A percentile compares a stretch with the other conserved stretches of the same genome.
These are phyloP conservation scores for Citrus australasica DNA, from an alignment of 345 rosid species.

Conservation along the genomic window DNA sequence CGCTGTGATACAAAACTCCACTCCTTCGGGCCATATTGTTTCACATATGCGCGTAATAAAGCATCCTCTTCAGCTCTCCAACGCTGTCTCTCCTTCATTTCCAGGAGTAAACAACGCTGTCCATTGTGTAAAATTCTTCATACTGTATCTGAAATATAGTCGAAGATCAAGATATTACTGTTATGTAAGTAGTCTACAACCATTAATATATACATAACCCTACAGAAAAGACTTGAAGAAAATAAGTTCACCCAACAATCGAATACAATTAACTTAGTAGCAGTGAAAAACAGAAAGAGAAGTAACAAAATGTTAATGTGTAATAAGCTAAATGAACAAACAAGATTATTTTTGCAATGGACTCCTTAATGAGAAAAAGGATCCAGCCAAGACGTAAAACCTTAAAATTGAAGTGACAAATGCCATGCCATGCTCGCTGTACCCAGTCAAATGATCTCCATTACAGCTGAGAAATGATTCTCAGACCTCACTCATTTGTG, in stretches of 20 bases:
- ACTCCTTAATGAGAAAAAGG: neutral
- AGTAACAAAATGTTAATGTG: too few species aligned
- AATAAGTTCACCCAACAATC: neutral
- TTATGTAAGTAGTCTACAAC: neutral
- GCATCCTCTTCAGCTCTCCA: conserved; percentile 99
- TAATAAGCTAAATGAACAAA: neutral
- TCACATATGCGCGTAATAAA: conserved; percentile 77
- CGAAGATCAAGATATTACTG: neutral
- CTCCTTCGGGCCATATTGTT: conserved; percentile 93
- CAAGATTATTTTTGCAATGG: neutral
- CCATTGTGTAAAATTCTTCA: conserved; percentile 63
- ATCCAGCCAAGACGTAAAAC: neutral
- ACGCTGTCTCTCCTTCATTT: conserved; percentile 99
- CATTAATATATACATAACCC: neutral
- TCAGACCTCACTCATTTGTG: neutral
- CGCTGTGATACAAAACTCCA: conserved; percentile 95
- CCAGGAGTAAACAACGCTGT: conserved; percentile 52
- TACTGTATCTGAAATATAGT: conserved; percentile 36
- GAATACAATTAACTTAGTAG: neutral
- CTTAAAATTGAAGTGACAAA: neutral
- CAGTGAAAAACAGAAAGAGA: neutral
- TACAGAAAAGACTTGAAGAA: neutral
- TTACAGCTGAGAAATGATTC: neutral
- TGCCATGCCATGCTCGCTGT: neutral
- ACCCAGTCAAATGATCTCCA: neutral